Evolutionary conservation across 305 asterid genomes (phyloP), one percentile per base, ranked within the genome.

Genomic region (Fraxinus floribunda): DNA sequence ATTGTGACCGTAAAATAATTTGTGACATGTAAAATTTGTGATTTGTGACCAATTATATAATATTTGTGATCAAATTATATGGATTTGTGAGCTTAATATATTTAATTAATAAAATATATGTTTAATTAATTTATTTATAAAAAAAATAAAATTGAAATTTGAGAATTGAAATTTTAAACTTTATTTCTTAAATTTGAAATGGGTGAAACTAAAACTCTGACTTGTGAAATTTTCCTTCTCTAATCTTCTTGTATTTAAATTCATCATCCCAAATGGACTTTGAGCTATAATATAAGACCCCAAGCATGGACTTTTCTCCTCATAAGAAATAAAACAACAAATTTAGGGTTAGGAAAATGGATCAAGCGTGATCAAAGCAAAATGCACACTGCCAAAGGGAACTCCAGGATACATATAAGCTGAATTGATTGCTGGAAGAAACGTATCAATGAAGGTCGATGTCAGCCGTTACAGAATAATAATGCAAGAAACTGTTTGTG

Each of bases 271-370:
- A 8, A 39, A 38, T 39, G 49, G 49, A 13, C 13, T 39, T 39
- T 39, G 49, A 9, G 49, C 49, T 1, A 39, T 39, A 39, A 39
- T 39, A 39, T 39, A 39, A 39, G 49, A 39, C 49, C 49, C 49
- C 49, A 9, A 39, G 16, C 55, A 3, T 44, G 5, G 55, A 44
- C 55, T 44, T 44, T 44, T 44, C 55, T 13, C 55, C 55, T 44
- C 55, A 44, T 44, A 11, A 44, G 55, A 44, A 11, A 11, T 44
- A 44, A 44, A 16, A 16, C 55, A 44, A 44, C 55, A 44, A 95
- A 44, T 13, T 44, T 44, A 44, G 64, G 64, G 64, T 16, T n/a
- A 5, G 24, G 64, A 55, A 55, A 55, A 55, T 55, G 64, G 24
- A 55, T 55, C 64, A 0, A 55, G 64, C 6, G 64, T 18, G 64